Base-by-base conservation (phyloP, 257 asterid genomes). In the Nicotiana benthamiana region DNA sequence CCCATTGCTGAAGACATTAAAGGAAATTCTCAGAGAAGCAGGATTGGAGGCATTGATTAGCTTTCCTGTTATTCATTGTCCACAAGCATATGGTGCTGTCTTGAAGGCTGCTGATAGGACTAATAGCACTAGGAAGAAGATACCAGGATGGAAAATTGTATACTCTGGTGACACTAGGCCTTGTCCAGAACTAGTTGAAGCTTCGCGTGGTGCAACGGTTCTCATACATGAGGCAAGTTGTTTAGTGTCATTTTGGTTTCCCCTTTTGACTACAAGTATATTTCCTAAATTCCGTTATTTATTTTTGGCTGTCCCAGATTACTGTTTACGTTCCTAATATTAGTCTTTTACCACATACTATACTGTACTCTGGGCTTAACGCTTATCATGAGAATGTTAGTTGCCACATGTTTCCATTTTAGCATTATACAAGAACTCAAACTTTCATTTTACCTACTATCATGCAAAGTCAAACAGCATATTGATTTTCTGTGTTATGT, bases 161-260 rank as follows among this genome's bases (percentile, higher is more conserved):
- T 96, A 96, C 90, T 96, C 99, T 1, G 99, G 99, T 5, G 99
- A 96, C 86, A 96, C 99, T 70, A 82, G 99, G 85, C 99, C 99
- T 20, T 96, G 99, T 86, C 94, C 93, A 4, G 97, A 94, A 82
- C 90, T 92, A 59, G 89, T 92, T 64, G 80, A 84, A 83, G 97
- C 97, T 40, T 85, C 99, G 11, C 85, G 56, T 1, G 96, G 94
- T 12, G 99, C 97, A 18, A 93, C 98, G 4, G 91, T 93, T 83
- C 97, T 95, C 62, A 93, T 95, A 83, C 97, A 95, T 2, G 98
- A 93, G 96, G 97, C 75, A 83, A 85, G 89, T 57, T 56, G 8
- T 56, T 40, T 40, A 74, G 16, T 74, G 17, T 48, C 79, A 24
- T 48, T 24, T 15, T 74, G 43, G 0, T 26, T 28, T 3, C n/a